Percentiles rank a stretch among this genome's conserved stretches.
These are phyloP conservation scores for Aegilops sharonensis DNA, from an alignment of 176 grass and related monocot species.

Conservation along the genomic window DNA sequence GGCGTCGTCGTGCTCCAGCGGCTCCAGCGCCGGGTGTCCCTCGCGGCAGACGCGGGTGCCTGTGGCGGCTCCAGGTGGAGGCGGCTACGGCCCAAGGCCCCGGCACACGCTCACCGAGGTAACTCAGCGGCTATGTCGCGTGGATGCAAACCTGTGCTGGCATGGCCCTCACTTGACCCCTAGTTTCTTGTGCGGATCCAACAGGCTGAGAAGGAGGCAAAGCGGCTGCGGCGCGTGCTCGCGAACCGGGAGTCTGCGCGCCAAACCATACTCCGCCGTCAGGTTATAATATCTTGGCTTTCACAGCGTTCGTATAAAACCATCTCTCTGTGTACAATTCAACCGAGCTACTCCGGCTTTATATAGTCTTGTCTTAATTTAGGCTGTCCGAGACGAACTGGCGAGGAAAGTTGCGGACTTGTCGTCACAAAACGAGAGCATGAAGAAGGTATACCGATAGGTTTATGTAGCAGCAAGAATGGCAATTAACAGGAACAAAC, in stretches of 20 bases:
- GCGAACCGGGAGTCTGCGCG: slow-evolving; percentile 79
- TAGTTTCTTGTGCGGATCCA: neutral
- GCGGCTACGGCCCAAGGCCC: slow-evolving; percentile 14
- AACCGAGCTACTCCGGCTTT: too few species aligned
- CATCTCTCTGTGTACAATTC: neutral
- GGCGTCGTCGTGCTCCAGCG: slow-evolving; percentile 22
- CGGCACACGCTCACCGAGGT: slow-evolving; percentile 72
- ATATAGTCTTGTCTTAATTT: neutral
- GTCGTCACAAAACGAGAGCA: slow-evolving; percentile 53
- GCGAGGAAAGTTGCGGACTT: slow-evolving; percentile 49
- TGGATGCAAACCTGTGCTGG: neutral
- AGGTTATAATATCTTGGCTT: slow-evolving; percentile 34
- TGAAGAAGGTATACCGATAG: slow-evolving; percentile 48
- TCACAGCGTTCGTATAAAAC: neutral
- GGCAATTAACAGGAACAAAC: neutral
- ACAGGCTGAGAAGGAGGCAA: slow-evolving; percentile 68
- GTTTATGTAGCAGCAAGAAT: neutral
- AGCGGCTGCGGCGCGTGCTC: slow-evolving; percentile 65
- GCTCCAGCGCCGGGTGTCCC: slow-evolving; percentile 23
- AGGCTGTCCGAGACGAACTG: slow-evolving; percentile 65
- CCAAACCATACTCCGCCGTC: slow-evolving; percentile 64
- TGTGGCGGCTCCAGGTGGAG: neutral
- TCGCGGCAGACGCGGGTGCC: neutral
- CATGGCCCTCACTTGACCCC: neutral
- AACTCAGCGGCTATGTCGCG: neutral